phyloP scores from a whole-genome alignment of 2,329 filamentous ascomycete genomes.

The Microsporum ferrugineum region DNA sequence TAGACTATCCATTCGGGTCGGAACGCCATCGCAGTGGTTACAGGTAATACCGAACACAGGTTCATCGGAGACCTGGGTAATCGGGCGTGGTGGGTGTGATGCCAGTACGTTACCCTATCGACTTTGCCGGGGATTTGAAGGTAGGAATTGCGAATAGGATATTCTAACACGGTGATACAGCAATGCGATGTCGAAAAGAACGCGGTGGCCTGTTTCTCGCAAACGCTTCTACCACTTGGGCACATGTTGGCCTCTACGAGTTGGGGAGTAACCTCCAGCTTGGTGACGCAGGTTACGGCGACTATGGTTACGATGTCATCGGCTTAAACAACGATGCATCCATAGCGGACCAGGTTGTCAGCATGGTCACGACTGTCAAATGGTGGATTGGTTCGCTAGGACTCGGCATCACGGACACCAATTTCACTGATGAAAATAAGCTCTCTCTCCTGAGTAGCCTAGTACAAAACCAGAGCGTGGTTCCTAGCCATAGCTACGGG shows the following conservation, averaged over 20 bases:
- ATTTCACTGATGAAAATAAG: constrained; percentile 18
- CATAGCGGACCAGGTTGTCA: constrained; percentile 23
- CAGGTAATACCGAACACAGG: constrained; percentile 22
- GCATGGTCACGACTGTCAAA: constrained; percentile 22
- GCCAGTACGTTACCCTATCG: constrained; percentile 13
- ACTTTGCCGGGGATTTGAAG: neutral
- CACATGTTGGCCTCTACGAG: constrained; percentile 19
- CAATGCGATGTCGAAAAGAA: constrained; percentile 17
- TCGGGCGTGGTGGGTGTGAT: constrained; percentile 21
- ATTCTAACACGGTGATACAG: neutral
- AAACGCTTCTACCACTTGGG: constrained; percentile 26
- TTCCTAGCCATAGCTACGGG: constrained; percentile 24
- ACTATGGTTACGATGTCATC: constrained; percentile 30
- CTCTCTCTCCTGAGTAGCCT: constrained; percentile 20
- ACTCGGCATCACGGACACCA: constrained; percentile 20
- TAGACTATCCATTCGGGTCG: constrained; percentile 20
- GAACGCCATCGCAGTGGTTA: constrained; percentile 22
- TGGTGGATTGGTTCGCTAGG: constrained; percentile 27
- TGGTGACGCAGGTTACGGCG: constrained; percentile 18
- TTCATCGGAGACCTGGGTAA: constrained; percentile 22
- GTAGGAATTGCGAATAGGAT: neutral
- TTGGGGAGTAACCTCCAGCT: constrained; percentile 17
- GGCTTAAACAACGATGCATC: constrained; percentile 18
- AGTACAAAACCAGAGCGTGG: constrained; percentile 18
- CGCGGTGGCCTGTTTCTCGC: constrained; percentile 23